Base-by-base conservation (phyloP, 257 asterid species). In the Nicotiana tomentosiformis region DNA sequence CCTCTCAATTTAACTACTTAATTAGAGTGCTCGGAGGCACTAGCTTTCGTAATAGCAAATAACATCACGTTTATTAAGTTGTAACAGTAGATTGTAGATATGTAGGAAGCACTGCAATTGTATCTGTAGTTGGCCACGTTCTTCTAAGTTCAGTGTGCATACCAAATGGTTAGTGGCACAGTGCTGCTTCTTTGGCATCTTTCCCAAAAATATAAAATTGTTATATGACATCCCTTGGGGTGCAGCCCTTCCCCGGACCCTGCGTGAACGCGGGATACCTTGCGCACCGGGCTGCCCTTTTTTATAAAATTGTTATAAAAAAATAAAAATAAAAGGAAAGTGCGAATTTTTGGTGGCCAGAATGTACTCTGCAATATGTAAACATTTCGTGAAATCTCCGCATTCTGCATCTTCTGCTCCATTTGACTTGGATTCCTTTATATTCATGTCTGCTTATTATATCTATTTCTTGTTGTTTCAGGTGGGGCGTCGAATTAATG, bases 401-500 rank as follows among this genome's bases (percentile, higher is more conserved):
- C 80, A 51, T 12, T 74, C 0, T 23, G 62, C 43, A 0, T 74
- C 62, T 74, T 74, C 5, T 49, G 16, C 64, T 74, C 80, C 64
- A 14, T 16, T 5, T 51, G 62, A 74, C 80, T 14, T 74, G 80
- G 62, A 51, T 26, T 74, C 16, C 26, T 74, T 26, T 74, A 15
- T 16, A 26, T 49, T 0, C 29, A 43, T 8, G 23, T 0, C 43
- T 51, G 64, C 64, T 51, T 26, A 51, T 0, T 51, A 51, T 74
- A 32, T 17, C 78, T 29, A 0, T 0, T 18, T 29, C 57, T 81
- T 83, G 82, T 81, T 82, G 51, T 79, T 89, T 83, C 87, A 96
- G 99, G 99, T 96, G 70, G 97, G 98, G 29, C 90, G 98, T 65
- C 90, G 88, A 83, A 82, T 94, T 70, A 84, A 86, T 82, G 98